Base-by-base conservation (phyloP, 192 early-diverging fungal species). In the Rhizophagus sp. region DNA sequence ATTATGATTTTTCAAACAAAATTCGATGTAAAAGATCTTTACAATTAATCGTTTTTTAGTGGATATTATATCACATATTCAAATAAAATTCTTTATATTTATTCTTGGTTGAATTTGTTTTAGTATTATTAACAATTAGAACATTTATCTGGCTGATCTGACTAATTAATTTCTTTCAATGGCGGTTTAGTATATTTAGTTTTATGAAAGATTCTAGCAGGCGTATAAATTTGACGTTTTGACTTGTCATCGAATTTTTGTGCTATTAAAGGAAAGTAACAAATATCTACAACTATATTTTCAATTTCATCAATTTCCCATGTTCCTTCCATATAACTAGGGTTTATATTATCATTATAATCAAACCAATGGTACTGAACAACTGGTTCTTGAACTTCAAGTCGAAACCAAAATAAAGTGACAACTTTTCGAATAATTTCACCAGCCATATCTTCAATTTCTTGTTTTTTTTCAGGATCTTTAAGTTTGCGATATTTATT, bases 221-320 rank as follows among this genome's bases (percentile, higher is more conserved):
- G 0, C 2, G 65, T 67, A 30, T 33, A 34, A 33, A 67, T 67
- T 34, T 67, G 25, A 12, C 66, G 66, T 3, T 67, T 67, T 34
- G 30, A 67, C 11, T 13, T 13, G 39, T 67, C 4, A 67, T 39
- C 22, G 7, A 50, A 49, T 9, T 72, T 1, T 41, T 22, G 36
- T 72, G 39, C 70, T 44, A 72, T 72, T 50, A 64, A 34, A 25
- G 75, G 39, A 15, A 78, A 78, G 17, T 64, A 78, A 67, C 76
- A 52, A 72, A 72, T 27, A 24, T 72, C 70, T 5, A 72, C 70
- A 25, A 15, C n/a, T 2, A 47, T 4, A 11, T 72, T 4, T 27
- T 72, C 25, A 3, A 49, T 72, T 12, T 72, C 70, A 12, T 72
- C 44, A 4, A 25, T 9, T 8, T 44, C 44, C n/a, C 70, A 44